Evolutionary conservation across 345 rosid species (phyloP), one percentile per base, ranked within the genome.

Genomic region (Geranium brycei): DNA sequence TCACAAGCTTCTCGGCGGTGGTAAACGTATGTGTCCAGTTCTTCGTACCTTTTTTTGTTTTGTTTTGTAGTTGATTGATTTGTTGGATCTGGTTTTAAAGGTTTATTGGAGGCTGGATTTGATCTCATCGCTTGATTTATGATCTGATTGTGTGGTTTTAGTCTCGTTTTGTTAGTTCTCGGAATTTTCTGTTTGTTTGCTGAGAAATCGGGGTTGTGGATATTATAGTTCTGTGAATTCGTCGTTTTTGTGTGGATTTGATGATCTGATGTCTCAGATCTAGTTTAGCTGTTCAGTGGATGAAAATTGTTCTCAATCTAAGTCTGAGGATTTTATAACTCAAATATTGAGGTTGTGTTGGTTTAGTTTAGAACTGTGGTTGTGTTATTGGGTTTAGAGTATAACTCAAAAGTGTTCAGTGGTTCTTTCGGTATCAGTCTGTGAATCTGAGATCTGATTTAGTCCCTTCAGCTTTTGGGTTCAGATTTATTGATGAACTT

Each of bases 1-100:
- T 5, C 80, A 76, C 72, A 67, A 72, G 65, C 74, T 76, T 64
- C 60, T 76, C 11, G 80, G 80, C 31, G 80, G 77, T 55, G 80
- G 80, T 19, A 76, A 72, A 66, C 74, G 80, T 76, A 76, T 59
- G 17, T 5, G 17, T 5, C 51, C 18, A 5, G 11, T 58, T 30
- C 59, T 13, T 18, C 30, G 13, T 32, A 19, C 17, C 30, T n/a
- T 3, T 35, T 17, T 31, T 1, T 32, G 31, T 17, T 51, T 41
- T 61, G 47, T 60, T 56, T 51, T 57, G 18, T 7, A 64, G 19
- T 51, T 64, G 57, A 15, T 23, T 58, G 17, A 51, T 64, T 1
- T 14, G 53, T 47, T 13, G 13, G 53, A 47, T 47, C 53, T 47
- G 53, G 13, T 59, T 59, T 59, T 8, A 12, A 8, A 59, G 31